Percentiles rank a stretch among this genome's conserved stretches.
Conservation (phyloP, 2,329 filamentous ascomycete species). For the Penicillium sp. region DNA sequence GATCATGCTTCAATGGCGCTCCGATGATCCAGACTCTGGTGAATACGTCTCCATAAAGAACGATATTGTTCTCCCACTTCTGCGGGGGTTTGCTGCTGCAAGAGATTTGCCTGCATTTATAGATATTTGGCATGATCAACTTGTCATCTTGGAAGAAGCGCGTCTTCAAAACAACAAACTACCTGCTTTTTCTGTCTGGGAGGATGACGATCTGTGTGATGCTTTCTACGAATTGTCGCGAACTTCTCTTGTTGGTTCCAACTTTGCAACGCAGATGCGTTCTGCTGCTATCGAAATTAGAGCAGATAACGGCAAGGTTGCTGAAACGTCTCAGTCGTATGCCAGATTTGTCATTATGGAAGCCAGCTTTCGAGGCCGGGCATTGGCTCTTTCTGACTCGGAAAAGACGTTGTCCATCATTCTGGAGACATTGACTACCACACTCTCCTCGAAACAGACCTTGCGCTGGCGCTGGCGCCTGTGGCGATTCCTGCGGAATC, state of each 20-base stretch:
- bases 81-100: constrained; percentile 41
- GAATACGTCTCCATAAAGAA: constrained; percentile 38
- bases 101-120: constrained; percentile 43
- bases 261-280: constrained; percentile 32
- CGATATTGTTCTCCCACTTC: constrained; percentile 40
- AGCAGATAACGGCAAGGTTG: constrained; percentile 28
- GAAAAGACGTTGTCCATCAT: constrained; percentile 26
- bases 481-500: constrained; percentile 38
- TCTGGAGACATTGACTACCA: constrained; percentile 27
- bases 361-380: constrained; percentile 31
- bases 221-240: constrained; percentile 36
- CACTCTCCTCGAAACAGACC: constrained; percentile 32
- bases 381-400: constrained; percentile 22
- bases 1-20: constrained; percentile 34
- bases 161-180: constrained; percentile 25
- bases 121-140: constrained; percentile 41
- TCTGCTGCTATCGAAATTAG: constrained; percentile 30
- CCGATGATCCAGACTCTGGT: constrained; percentile 11
- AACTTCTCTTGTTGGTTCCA: constrained; percentile 30
- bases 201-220: constrained; percentile 44
- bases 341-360: constrained; percentile 38
- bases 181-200: constrained; percentile 41
- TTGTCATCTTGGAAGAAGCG: constrained; percentile 37
- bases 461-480: constrained; percentile 43
- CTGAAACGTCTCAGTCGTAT: constrained; percentile 30